Evolutionary conservation across 257 asterid species (phyloP).

Genomic region (Forsythia suspensa): DNA sequence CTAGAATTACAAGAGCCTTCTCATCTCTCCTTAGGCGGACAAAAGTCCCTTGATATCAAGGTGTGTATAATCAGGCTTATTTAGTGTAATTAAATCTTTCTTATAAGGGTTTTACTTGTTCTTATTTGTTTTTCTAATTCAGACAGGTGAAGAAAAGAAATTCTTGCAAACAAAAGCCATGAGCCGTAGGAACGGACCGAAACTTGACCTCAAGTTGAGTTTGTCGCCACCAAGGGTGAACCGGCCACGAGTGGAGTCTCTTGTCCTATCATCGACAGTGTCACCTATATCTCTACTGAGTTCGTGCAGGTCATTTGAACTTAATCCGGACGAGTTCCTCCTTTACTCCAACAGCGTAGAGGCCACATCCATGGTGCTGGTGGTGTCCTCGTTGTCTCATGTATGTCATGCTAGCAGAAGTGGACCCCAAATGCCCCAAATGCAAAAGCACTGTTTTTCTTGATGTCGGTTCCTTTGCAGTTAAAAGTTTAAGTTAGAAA

Average conservation of each 20-base stretch:
- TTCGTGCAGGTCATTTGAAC: slow-evolving; percentile 42
- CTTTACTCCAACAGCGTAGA: background rate
- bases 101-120: background rate
- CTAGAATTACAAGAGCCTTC: background rate
- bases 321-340: slow-evolving; percentile 26
- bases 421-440: too few relatives aligned
- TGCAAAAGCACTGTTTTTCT: too few relatives aligned
- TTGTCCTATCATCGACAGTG: slow-evolving; percentile 17
- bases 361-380: too few relatives aligned
- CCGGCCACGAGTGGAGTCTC: slow-evolving; percentile 15
- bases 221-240: slow-evolving; percentile 27
- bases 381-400: too few relatives aligned
- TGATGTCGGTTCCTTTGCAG: too few relatives aligned
- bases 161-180: slow-evolving; percentile 10
- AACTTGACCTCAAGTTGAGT: slow-evolving; percentile 26
- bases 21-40: background rate
- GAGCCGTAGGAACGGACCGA: slow-evolving; percentile 23
- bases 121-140: background rate
- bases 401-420: too few relatives aligned
- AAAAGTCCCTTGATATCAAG: background rate
- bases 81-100: background rate
- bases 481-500: too few relatives aligned
- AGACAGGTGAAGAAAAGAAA: background rate
- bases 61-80: slow-evolving; percentile 1
- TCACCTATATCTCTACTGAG: slow-evolving; percentile 26